Evolutionary conservation across 2,329 filamentous ascomycete species (phyloP).

Genomic region (Alternaria gansuensis): DNA sequence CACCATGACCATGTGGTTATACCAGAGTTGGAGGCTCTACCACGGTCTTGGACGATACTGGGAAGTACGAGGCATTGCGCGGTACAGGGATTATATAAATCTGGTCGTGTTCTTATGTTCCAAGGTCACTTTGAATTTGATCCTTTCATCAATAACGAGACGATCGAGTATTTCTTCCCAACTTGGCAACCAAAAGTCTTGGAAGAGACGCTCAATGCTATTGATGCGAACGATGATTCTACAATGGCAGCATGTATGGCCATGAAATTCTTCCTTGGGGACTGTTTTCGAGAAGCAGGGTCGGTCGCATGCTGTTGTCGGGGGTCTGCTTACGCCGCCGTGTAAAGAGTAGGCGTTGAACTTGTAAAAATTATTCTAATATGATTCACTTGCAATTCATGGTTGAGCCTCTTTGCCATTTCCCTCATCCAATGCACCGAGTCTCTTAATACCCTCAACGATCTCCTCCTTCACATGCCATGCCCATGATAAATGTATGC

Average conservation of each 20-base stretch:
- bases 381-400: neutral
- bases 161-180: constrained; percentile 49
- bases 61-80: constrained; percentile 47
- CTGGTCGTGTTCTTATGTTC: constrained; percentile 53
- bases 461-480: constrained; percentile 28
- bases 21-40: constrained; percentile 25
- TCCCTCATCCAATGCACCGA: constrained; percentile 17
- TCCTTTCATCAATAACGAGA: constrained; percentile 53
- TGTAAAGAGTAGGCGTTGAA: neutral
- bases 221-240: constrained; percentile 43
- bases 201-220: constrained; percentile 28
- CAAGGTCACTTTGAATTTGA: constrained; percentile 59
- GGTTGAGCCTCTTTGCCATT: neutral
- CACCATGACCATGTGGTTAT: constrained; percentile 49
- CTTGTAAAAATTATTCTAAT: neutral
- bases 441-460: constrained; percentile 22
- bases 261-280: constrained; percentile 47
- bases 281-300: constrained; percentile 1
- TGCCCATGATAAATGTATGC: constrained; percentile 28
- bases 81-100: constrained; percentile 54
- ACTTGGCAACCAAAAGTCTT: constrained; percentile 36
- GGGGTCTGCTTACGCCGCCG: constrained; percentile 31
- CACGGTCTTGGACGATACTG: constrained; percentile 31
- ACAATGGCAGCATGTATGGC: constrained; percentile 43
- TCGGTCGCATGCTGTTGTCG: constrained; percentile 11